Percentiles rank a stretch among this genome's conserved stretches.
Evolutionary conservation across 2,329 filamentous ascomycete species (phyloP).

Genomic region (Zymoseptoria tritici): DNA sequence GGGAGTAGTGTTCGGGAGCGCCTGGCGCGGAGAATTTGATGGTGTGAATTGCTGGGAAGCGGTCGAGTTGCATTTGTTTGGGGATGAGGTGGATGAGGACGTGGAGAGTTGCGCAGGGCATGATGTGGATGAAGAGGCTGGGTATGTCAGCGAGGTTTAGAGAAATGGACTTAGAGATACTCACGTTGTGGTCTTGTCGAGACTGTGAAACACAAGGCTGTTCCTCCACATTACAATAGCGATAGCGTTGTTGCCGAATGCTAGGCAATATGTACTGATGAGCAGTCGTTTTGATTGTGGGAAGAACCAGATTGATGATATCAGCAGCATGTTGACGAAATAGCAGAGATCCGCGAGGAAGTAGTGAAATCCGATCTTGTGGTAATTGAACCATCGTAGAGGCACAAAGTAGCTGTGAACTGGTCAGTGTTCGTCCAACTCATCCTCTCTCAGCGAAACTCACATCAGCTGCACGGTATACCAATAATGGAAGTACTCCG

Average conservation of each 20-base stretch:
- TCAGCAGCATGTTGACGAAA: conserved; percentile 83
- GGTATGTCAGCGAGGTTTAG: conserved; percentile 5
- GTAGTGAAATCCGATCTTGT: conserved; percentile 87
- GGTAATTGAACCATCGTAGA: conserved; percentile 85
- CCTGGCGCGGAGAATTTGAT: conserved; percentile 64
- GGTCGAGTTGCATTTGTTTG: conserved; percentile 54
- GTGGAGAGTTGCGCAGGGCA: conserved; percentile 91
- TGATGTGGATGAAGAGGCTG: conserved; percentile 96
- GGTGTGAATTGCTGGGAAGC: conserved; percentile 78
- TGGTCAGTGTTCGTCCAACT: conserved; percentile 10
- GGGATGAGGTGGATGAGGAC: conserved; percentile 80
- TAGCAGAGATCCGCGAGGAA: conserved; percentile 97
- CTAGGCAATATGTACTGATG: conserved; percentile 83
- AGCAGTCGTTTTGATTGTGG: conserved; percentile 85
- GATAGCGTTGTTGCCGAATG: conserved; percentile 92
- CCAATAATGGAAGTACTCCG: conserved; percentile 86
- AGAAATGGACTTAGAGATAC: conserved; percentile 1
- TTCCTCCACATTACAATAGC: conserved; percentile 99
- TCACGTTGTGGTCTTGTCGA: conserved; percentile 90
- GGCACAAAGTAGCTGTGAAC: conserved; percentile 80
- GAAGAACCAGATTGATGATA: conserved; percentile 83
- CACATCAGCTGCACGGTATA: conserved; percentile 46
- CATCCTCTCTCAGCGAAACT: conserved; percentile 4
- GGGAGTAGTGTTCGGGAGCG: conserved; percentile 66
- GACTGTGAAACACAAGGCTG: conserved; percentile 93